These are phyloP conservation scores for maize (Zea mays) DNA, from an alignment of 176 grass and related monocot genomes.

Conservation along the genomic window Zm-B73-REFERENCE-NAM-5.0 NC_050096.1:289864501-289865000, in stretches of 20 bases:
- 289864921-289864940: slow-evolving; percentile 42
- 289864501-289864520: slow-evolving; percentile 16
- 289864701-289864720: no score
- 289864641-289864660: not conserved
- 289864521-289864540: slow-evolving; percentile 43
- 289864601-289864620: slow-evolving; percentile 70
- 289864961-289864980: slow-evolving; percentile 68
- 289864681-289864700: not conserved
- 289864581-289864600: slow-evolving; percentile 68
- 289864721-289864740: slow-evolving; percentile 46
- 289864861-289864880: slow-evolving; percentile 61
- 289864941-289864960: slow-evolving; percentile 44
- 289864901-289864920: slow-evolving; percentile 65
- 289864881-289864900: slow-evolving; percentile 66
- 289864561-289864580: slow-evolving; percentile 64
- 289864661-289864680: not conserved
- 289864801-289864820: slow-evolving; percentile 73
- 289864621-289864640: not conserved
- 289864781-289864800: slow-evolving; percentile 56
- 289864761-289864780: slow-evolving; percentile 62
- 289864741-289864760: slow-evolving; percentile 64
- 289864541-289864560: slow-evolving; percentile 61
- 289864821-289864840: slow-evolving; percentile 53
- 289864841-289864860: slow-evolving; percentile 64
- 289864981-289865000: slow-evolving; percentile 77